Percentiles rank a stretch among this genome's conserved stretches.
These are phyloP conservation scores for Bretziella fagacearum DNA, from an alignment of 2,329 filamentous ascomycete species.

Conservation along the genomic window DNA sequence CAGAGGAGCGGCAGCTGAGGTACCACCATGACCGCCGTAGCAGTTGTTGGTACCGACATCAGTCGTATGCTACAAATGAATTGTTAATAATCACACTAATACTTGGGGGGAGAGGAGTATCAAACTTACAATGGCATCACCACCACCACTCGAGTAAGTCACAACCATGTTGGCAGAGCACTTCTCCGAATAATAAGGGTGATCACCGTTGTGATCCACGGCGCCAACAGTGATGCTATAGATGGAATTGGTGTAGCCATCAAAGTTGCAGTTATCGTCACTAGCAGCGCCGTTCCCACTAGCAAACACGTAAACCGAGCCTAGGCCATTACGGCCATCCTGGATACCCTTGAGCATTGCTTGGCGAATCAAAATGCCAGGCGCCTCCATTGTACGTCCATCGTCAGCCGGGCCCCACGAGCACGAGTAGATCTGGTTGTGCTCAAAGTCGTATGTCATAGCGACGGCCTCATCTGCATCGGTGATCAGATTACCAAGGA, in stretches of 20 bases:
- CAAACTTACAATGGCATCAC: slow-evolving; percentile 60
- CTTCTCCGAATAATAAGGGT: slow-evolving; percentile 90
- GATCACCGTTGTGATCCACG: slow-evolving; percentile 69
- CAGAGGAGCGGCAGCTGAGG: slow-evolving; percentile 84
- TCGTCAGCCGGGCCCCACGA: slow-evolving; percentile 97
- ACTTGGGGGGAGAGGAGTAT: too few relatives aligned
- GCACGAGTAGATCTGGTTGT: slow-evolving; percentile 96
- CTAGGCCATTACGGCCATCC: slow-evolving; percentile 64
- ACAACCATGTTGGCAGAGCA: slow-evolving; percentile 93
- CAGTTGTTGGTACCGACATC: slow-evolving; percentile 76
- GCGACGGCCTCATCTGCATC: slow-evolving; percentile 85
- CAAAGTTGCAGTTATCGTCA: slow-evolving; percentile 97
- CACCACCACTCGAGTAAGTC: slow-evolving; percentile 83
- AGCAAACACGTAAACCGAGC: slow-evolving; percentile 91
- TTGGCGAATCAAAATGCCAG: slow-evolving; percentile 69
- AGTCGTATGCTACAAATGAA: slow-evolving; percentile 55
- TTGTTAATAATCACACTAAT: too few relatives aligned
- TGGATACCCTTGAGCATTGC: slow-evolving; percentile 90
- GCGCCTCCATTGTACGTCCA: slow-evolving; percentile 82
- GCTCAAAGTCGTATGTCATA: slow-evolving; percentile 78
- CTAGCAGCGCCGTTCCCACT: slow-evolving; percentile 78
- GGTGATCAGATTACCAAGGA: slow-evolving; percentile 75
- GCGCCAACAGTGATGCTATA: slow-evolving; percentile 96
- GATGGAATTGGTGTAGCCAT: slow-evolving; percentile 98
- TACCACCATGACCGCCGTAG: slow-evolving; percentile 73